Percentiles rank a stretch among this genome's conserved stretches.
Conservation (phyloP, 371 early-diverging fungal species). For the Mucor velutinosus region DNA sequence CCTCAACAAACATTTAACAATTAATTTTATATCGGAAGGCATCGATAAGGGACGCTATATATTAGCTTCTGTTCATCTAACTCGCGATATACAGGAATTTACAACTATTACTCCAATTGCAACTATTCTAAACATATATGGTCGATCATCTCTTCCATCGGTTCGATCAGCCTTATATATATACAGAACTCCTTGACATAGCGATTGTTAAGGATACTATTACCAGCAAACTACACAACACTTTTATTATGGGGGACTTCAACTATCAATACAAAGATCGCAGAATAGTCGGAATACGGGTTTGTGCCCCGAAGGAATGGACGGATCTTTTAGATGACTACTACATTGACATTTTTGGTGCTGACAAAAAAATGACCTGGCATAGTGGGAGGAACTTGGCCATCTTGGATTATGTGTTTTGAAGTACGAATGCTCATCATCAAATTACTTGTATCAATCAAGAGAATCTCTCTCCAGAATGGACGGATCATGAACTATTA, state of each 20-base stretch:
- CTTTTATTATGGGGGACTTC: constrained; percentile 4
- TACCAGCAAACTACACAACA: neutral
- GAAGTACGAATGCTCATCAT: neutral
- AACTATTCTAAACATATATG: neutral
- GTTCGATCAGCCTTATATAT: neutral
- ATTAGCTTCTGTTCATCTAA: neutral
- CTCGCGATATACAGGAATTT: neutral
- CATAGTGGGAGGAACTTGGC: neutral
- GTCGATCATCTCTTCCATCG: neutral
- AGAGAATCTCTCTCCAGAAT: neutral
- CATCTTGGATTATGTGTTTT: neutral
- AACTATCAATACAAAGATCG: neutral
- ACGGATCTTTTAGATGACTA: neutral
- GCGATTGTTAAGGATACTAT: neutral
- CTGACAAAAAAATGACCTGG: neutral
- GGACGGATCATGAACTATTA: constrained; percentile 1
- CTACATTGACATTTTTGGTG: neutral
- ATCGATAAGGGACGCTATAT: neutral
- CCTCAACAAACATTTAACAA: neutral
- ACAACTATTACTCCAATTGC: neutral
- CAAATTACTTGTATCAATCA: neutral
- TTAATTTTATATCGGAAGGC: neutral
- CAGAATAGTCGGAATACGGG: neutral
- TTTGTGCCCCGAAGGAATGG: neutral
- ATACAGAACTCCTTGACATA: neutral